Conservation (phyloP, 2,329 filamentous ascomycete genomes). For the Cladosporium sp. region DNA sequence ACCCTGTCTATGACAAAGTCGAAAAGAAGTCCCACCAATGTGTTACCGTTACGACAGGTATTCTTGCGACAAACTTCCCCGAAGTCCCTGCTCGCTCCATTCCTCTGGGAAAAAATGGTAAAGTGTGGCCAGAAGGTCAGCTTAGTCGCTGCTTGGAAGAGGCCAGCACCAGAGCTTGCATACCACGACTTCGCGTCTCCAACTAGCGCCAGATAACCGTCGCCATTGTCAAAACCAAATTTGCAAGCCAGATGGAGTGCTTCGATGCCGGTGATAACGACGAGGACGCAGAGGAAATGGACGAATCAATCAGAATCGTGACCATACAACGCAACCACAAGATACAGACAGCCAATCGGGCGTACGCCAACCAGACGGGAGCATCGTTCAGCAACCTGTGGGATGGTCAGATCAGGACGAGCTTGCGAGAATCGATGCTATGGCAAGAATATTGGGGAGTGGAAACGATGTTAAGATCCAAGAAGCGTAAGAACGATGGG, state of each 20-base stretch:
- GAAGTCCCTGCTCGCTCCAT: slow-evolving; percentile 9
- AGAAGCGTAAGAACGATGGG: background rate
- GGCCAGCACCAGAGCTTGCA: slow-evolving; percentile 4
- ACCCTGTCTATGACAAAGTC: too few relatives aligned
- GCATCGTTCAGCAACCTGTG: slow-evolving; percentile 13
- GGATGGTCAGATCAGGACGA: slow-evolving; percentile 12
- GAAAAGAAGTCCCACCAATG: too few relatives aligned
- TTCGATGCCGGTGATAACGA: slow-evolving; percentile 11
- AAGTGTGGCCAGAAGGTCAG: slow-evolving; percentile 3
- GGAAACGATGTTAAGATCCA: background rate
- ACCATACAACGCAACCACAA: slow-evolving; percentile 15
- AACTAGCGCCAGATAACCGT: slow-evolving; percentile 15
- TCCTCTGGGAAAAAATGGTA: slow-evolving; percentile 15
- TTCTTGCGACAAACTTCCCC: too few relatives aligned
- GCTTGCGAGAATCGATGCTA: slow-evolving; percentile 9
- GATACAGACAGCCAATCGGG: slow-evolving; percentile 13
- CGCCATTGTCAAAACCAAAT: slow-evolving; percentile 16
- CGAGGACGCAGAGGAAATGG: slow-evolving; percentile 5
- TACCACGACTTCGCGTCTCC: slow-evolving; percentile 11
- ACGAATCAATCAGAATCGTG: slow-evolving; percentile 3
- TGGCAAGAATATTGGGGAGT: slow-evolving; percentile 15
- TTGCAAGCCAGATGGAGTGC: slow-evolving; percentile 7
- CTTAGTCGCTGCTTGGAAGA: slow-evolving; percentile 8
- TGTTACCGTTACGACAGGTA: slow-evolving; percentile 11
- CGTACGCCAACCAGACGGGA: slow-evolving; percentile 12